Conservation (phyloP, 2,329 filamentous ascomycete genomes). For the Cadophora sp. region DNA sequence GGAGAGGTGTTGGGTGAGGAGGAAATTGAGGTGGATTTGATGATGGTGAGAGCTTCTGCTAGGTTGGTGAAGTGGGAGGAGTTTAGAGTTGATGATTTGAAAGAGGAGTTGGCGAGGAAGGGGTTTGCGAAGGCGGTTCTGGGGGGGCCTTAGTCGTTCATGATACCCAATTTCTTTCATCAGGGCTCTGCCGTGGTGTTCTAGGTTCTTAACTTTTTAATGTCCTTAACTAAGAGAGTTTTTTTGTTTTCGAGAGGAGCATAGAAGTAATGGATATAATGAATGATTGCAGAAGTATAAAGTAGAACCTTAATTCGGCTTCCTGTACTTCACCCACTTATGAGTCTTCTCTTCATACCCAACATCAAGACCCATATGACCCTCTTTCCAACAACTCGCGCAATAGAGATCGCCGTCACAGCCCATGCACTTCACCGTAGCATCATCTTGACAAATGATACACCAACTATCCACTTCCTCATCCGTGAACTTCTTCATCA, state of each 20-base stretch:
- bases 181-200: not conserved
- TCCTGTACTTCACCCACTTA: constrained; percentile 65
- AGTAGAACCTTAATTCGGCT: constrained; percentile 36
- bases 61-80: constrained; percentile 7
- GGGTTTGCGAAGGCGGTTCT: constrained; percentile 1
- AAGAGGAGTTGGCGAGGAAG: constrained; percentile 10
- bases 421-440: constrained; percentile 72
- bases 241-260: not conserved
- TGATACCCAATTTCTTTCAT: not conserved
- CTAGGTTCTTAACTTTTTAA: too few relatives aligned
- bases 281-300: too few relatives aligned
- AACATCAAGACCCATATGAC: constrained; percentile 73
- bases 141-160: not conserved
- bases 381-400: constrained; percentile 79
- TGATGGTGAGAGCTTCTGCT: not conserved
- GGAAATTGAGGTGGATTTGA: not conserved
- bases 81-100: not conserved
- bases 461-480: constrained; percentile 81
- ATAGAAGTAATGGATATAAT: too few relatives aligned
- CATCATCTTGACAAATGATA: constrained; percentile 82
- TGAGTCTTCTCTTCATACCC: constrained; percentile 76
- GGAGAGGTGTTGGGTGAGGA: not conserved
- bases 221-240: not conserved
- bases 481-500: constrained; percentile 59
- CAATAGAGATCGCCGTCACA: constrained; percentile 80